Evolutionary conservation across 768 basidiomycete genomes (phyloP), one percentile per base, ranked within the genome.

Genomic region (Phaffia australis): DNA sequence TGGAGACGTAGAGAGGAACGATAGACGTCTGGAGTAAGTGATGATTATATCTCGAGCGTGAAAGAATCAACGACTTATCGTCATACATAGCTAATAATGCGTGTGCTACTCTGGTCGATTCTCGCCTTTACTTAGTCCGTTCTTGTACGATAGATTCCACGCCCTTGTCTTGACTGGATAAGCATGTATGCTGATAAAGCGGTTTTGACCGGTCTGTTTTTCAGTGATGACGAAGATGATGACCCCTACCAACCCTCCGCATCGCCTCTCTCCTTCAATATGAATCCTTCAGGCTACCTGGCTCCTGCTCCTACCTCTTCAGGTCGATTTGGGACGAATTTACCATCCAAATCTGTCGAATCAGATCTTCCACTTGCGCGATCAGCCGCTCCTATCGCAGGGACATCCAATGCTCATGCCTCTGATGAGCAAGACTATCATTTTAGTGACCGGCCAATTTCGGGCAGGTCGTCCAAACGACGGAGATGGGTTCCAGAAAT

Each of bases 331-430:
- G 69, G 71, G 16, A 48, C 51, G 35, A 52, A 50, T 47, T 19
- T 15, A 19, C 23, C 35, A 27, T 60, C 61, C 60, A 67, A 64
- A 54, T 57, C 61, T 27, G 63, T 71, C 56, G 73, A 76, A 46
- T 67, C 68, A 1, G 69, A 71, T 27, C 68, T 70, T 23, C 75
- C 75, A 1, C 66, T 76, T 3, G 71, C 75, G 7, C 63, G 66
- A 27, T 70, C 50, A 0, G 75, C 73, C 19, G 74, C 72, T 16
- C 68, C 73, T 11, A 73, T 74, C 29, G 74, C 74, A 25, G 74
- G 75, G 7, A 0, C 58, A 65, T 21, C 50, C 56, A 16, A 50
- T 59, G 1, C 29, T 35, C 29, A 42, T 51, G 21, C 56, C 56
- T 3, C 57, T 47, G 48, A 35, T 65, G 65, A 19, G 66, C 62